phyloP scores from a whole-genome alignment of 148 eudicot species.

The Fagopyrum tataricum region DNA sequence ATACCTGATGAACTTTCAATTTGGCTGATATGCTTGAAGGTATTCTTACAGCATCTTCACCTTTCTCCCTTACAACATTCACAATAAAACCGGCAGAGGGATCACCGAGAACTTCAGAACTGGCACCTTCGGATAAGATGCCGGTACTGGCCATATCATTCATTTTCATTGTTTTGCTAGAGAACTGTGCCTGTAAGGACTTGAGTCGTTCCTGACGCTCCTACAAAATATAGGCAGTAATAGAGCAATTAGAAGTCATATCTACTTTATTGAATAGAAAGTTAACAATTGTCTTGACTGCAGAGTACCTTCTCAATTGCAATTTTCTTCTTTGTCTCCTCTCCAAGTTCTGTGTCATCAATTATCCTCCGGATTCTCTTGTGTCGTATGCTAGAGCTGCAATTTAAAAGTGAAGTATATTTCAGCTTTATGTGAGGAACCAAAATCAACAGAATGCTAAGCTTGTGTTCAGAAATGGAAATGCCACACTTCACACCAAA shows the following conservation, averaged over 20 bases:
- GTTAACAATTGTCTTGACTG: neutral
- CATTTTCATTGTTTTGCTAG: conserved; percentile 48
- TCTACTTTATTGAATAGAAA: neutral
- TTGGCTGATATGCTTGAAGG: conserved; percentile 85
- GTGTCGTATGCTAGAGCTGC: conserved; percentile 49
- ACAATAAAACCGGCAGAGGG: conserved; percentile 71
- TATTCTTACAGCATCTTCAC: conserved; percentile 88
- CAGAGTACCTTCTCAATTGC: conserved; percentile 88
- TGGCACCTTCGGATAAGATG: conserved; percentile 55
- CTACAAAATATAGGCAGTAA: conserved; percentile 28
- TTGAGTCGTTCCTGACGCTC: conserved; percentile 95
- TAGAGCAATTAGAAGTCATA: neutral
- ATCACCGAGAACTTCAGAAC: conserved; percentile 74
- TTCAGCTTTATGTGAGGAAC: neutral
- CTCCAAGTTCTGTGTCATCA: conserved; percentile 94
- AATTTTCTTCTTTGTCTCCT: conserved; percentile 93
- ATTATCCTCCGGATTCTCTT: conserved; percentile 92
- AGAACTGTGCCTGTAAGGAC: conserved; percentile 65
- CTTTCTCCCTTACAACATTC: conserved; percentile 86
- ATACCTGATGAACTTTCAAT: conserved; percentile 87
- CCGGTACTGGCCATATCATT: conserved; percentile 31
- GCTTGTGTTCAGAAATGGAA: neutral
- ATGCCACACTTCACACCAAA: neutral
- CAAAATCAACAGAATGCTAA: neutral
- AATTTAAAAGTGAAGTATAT: conserved; percentile 6